phyloP scores from a whole-genome alignment of 176 grass and related monocot species.

The Neostapfia colusana region DNA sequence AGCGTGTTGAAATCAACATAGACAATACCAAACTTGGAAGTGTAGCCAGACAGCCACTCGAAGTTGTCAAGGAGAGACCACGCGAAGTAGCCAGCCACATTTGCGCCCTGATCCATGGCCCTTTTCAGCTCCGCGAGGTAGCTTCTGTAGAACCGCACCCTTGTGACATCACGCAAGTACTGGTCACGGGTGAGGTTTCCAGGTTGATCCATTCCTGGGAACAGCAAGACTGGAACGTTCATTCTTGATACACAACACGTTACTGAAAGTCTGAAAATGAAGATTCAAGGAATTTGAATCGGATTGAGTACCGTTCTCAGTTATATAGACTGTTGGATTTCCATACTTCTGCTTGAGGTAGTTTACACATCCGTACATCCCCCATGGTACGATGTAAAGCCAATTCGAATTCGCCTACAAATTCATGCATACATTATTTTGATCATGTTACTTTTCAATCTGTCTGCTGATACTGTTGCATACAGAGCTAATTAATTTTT shows the following conservation, averaged over 20 bases:
- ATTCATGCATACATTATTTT: slow-evolving; percentile 7
- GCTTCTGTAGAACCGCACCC: slow-evolving; percentile 55
- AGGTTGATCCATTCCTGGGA: slow-evolving; percentile 67
- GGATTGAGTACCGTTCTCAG: slow-evolving; percentile 72
- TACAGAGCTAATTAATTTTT: not conserved
- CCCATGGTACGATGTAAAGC: slow-evolving; percentile 81
- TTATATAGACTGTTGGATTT: slow-evolving; percentile 60
- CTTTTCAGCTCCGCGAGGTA: slow-evolving; percentile 56
- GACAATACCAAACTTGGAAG: slow-evolving; percentile 58
- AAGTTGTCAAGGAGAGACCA: slow-evolving; percentile 79
- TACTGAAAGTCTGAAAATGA: not conserved
- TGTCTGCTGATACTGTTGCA: not conserved
- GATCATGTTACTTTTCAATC: not conserved
- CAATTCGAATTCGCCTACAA: slow-evolving; percentile 72
- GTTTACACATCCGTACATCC: slow-evolving; percentile 80
- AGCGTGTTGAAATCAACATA: slow-evolving; percentile 55
- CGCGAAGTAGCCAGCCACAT: slow-evolving; percentile 62
- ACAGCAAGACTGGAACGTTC: not conserved
- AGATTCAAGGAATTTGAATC: not conserved
- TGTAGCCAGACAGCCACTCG: slow-evolving; percentile 57
- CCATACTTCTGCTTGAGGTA: slow-evolving; percentile 80
- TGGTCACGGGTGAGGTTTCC: slow-evolving; percentile 49
- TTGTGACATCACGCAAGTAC: slow-evolving; percentile 38
- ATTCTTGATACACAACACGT: not conserved
- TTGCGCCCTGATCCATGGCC: slow-evolving; percentile 53